Evolutionary conservation across 2,329 filamentous ascomycete species (phyloP).

Genomic region (Fusarium solani-melongenae): DNA sequence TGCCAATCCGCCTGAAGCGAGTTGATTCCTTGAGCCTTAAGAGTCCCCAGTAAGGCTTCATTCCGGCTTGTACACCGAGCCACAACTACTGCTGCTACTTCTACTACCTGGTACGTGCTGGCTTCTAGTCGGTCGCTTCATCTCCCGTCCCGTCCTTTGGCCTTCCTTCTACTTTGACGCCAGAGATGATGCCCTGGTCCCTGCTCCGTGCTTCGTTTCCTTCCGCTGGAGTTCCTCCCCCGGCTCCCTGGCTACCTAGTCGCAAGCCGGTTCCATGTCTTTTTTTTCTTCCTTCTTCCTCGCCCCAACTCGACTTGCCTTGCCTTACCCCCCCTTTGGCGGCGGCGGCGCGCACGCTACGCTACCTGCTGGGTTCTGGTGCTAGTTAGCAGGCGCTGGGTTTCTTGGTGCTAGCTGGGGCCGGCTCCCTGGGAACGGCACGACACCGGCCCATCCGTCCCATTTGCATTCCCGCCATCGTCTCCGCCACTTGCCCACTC

Average conservation of each 20-base stretch:
- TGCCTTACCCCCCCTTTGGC: not conserved
- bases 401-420: conserved; percentile 41
- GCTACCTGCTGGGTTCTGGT: not conserved
- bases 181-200: conserved; percentile 18
- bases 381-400: conserved; percentile 5
- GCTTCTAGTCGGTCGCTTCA: conserved; percentile 21
- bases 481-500: conserved; percentile 44
- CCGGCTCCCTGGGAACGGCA: conserved; percentile 52
- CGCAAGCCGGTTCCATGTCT: not conserved
- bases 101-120: conserved; percentile 31
- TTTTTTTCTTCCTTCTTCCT: not conserved
- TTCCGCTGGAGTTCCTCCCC: not conserved
- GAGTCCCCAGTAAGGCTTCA: conserved; percentile 7
- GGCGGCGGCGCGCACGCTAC: not conserved
- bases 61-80: conserved; percentile 1
- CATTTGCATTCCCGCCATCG: conserved; percentile 51
- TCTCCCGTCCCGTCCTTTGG: conserved; percentile 20
- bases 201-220: conserved; percentile 3
- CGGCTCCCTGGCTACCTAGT: not conserved
- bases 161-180: conserved; percentile 26
- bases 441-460: conserved; percentile 53
- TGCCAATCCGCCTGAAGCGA: conserved; percentile 14
- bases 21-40: not conserved
- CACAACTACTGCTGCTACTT: conserved; percentile 6
- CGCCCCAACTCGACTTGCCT: not conserved